Evolutionary conservation across 2,329 filamentous ascomycete genomes (phyloP), one percentile per base, ranked within the genome.

Genomic region (Paecilomyces niveus): DNA sequence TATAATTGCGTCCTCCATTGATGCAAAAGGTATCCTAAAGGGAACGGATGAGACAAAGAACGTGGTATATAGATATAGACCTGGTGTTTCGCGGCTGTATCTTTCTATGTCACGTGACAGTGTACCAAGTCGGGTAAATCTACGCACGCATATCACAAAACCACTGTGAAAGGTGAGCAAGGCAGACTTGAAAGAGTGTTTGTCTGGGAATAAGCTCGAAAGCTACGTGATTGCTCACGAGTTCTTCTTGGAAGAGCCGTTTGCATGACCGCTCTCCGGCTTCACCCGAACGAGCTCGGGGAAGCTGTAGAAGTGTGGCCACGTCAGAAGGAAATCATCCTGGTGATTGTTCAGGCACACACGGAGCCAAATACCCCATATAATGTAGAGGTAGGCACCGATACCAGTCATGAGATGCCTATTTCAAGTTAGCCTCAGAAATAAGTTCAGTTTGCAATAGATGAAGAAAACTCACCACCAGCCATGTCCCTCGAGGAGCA

Each of bases 371-470:
- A 92, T 85, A 13, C 89, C 88, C 90, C 90, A 95, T 13, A 85
- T 79, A 64, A 95, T 90, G 70, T 93, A 91, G 69, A 88, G 89
- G 72, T 95, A 95, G 15, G 90, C 90, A 70, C 90, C 90, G 35
- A 87, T 78, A 11, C 90, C 90, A 0, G 90, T 94, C 81, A 93
- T 86, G 39, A 93, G 68, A 74, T 93, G 90, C 88, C 88, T 82
- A 56, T 6, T 31, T 32, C 31, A 32, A 32, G 54, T n/a, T 31
- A 57, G 33, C 26, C 45, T 26, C 54, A 3, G 50, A 26, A 52
- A 59, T 32, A 22, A 54, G 22, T 11, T 29, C 45, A 10, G 31
- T 22, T 29, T n/a, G 3, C n/a, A 26, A 49, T 29, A 21, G 50
- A 60, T 53, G 8, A 8, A 33, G 59, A 64, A 4, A 52, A 71